Evolutionary conservation across 2,329 filamentous ascomycete genomes (phyloP).

Genomic region (Dendrostoma leiphaemia): DNA sequence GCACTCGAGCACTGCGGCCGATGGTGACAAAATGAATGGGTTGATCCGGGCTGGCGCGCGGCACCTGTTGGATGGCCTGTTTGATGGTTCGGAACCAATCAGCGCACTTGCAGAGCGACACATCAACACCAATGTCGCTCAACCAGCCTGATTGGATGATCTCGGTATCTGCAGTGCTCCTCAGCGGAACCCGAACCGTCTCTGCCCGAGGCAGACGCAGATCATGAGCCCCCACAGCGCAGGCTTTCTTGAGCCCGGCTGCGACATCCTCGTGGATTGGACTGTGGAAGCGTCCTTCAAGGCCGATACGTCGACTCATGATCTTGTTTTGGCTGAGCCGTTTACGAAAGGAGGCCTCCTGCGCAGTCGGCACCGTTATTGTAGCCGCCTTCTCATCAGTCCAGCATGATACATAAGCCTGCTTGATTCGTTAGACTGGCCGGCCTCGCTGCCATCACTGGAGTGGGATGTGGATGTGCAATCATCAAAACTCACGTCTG

Average conservation of each 20-base stretch:
- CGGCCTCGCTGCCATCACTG: not conserved
- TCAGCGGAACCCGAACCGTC: slow-evolving; percentile 8
- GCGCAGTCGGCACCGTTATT: slow-evolving; percentile 7
- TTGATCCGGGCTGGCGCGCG: no score
- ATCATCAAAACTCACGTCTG: slow-evolving; percentile 9
- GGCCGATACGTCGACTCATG: no score
- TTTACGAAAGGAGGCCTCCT: not conserved
- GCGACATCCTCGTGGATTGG: not conserved
- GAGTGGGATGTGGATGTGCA: no score
- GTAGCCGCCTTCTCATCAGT: slow-evolving; percentile 11
- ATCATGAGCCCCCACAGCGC: no score
- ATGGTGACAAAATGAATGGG: no score
- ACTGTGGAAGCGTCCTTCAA: slow-evolving; percentile 12
- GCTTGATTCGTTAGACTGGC: not conserved
- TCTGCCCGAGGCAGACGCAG: slow-evolving; percentile 8
- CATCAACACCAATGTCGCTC: no score
- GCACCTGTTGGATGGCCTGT: no score
- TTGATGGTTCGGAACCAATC: slow-evolving; percentile 17
- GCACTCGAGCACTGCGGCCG: no score
- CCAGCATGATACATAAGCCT: slow-evolving; percentile 18
- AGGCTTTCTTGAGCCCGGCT: no score
- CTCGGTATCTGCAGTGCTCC: slow-evolving; percentile 14
- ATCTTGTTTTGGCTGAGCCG: not conserved
- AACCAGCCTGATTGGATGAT: no score
- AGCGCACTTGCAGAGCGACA: slow-evolving; percentile 5